Evolutionary conservation across 257 asterid genomes (phyloP), one percentile per base, ranked within the genome.

Genomic region (Solanum tacnaense): DNA sequence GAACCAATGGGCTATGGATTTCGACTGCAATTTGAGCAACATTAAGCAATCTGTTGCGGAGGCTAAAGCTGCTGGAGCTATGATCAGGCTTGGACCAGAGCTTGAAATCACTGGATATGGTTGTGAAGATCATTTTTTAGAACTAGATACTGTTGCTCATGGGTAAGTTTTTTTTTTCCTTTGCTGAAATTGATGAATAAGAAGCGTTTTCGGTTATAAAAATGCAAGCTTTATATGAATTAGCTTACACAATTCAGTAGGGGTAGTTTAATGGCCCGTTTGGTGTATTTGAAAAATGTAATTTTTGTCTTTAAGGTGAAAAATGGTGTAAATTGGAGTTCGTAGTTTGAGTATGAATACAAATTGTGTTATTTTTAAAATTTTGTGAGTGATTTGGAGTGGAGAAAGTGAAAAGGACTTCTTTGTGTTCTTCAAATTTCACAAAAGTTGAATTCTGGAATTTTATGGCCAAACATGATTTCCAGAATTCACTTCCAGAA

Each of bases 1-100:
- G 93, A 96, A 97, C 85, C 99, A 97, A 92, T 96, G 99, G 99
- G 99, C 99, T 13, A 97, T 97, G 99, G 99, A 97, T 89, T 96
- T 97, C 88, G 99, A 97, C 89, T 95, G 95, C 93, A 97, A 97
- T 88, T 83, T 96, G 89, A 96, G 91, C 46, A 93, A 97, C 87
- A 94, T 97, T 38, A 96, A 96, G 95, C 95, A 95, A 72, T 96
- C 99, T 1, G 94, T 97, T 87, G 87, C 91, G 49, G 92, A 88
- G 93, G 98, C 99, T 92, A 97, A 97, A 91, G 87, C 89, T 89
- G 93, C 94, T n/a, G 98, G 99, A 38, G 98, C 98, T 36, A 95
- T 89, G 46, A 93, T 97, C 82, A 95, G 99, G 82, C 98, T 97
- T 5, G 99, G 99, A 12, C 99, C 99, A 9, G 99, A 97, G 92